Conservation (phyloP, 305 asterid species). For the Striga hermonthica region DNA sequence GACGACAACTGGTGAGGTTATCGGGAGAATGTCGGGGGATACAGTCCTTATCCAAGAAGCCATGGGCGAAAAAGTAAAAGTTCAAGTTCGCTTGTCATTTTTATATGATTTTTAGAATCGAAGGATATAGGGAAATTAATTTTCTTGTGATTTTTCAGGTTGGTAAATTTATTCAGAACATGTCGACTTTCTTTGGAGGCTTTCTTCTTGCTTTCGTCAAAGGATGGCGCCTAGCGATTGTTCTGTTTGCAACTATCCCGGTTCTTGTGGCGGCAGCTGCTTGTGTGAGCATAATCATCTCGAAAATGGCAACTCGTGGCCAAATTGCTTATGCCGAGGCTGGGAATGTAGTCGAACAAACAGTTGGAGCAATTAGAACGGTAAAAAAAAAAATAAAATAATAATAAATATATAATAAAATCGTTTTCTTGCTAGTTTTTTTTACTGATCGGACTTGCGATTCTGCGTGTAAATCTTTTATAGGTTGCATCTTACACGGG, state of each 20-base stretch:
- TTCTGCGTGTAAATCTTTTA: not conserved
- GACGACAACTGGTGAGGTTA: slow-evolving; percentile 69
- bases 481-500: slow-evolving; percentile 74
- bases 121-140: no score
- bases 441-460: not conserved
- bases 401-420: no score
- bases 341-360: slow-evolving; percentile 63
- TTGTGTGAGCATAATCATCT: slow-evolving; percentile 39
- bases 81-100: not conserved
- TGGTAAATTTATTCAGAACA: slow-evolving; percentile 65
- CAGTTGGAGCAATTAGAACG: slow-evolving; percentile 66
- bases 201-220: slow-evolving; percentile 51
- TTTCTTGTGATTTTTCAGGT: slow-evolving; percentile 40
- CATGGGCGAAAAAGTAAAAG: slow-evolving; percentile 80
- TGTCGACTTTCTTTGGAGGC: slow-evolving; percentile 73
- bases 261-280: slow-evolving; percentile 48
- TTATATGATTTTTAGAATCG: no score
- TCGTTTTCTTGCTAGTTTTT: not conserved
- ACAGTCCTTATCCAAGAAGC: slow-evolving; percentile 86
- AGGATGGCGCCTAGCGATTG: slow-evolving; percentile 72
- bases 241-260: slow-evolving; percentile 55
- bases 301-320: slow-evolving; percentile 53
- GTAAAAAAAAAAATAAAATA: slow-evolving; percentile 29
- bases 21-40: slow-evolving; percentile 91
- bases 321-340: slow-evolving; percentile 68